Evolutionary conservation across 768 basidiomycete species (phyloP), one percentile per base, ranked within the genome.

Genomic region (Leucosporidium yakuticum): DNA sequence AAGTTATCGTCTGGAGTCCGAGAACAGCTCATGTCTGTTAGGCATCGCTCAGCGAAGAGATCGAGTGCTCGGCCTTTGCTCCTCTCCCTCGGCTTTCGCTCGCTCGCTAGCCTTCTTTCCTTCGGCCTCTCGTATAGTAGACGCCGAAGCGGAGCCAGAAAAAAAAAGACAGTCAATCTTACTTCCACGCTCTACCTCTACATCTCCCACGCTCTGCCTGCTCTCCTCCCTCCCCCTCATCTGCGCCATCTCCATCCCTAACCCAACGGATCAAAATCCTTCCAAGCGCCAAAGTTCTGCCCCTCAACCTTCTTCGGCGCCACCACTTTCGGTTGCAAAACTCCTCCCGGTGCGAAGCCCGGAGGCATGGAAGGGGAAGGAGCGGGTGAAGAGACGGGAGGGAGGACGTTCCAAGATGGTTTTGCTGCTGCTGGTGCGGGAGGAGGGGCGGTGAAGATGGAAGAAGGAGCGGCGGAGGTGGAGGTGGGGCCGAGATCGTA

Each of bases 221-320:
- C 49, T 6, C 49, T 4, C 49, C 21, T 21, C 15, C 25, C 25
- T 27, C 50, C 4, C 6, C 12, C 55, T 56, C 55, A 71, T n/a
- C n/a, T n/a, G n/a, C n/a, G n/a, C n/a, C n/a, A n/a, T n/a, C n/a
- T n/a, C n/a, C n/a, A n/a, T n/a, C n/a, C n/a, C n/a, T n/a, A n/a
- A 56, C 68, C 67, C 25, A 73, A 51, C 31, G 71, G 71, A 55
- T 73, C 71, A 29, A 73, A 44, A 36, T 73, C 71, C 23, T 60
- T 60, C 71, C 71, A 73, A 3, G 31, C 49, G 44, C 71, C 71
- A 44, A 67, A 59, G 4, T 48, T 31, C 49, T 20, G 19, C 34
- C 6, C 8, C 32, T 19, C 53, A 2, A 39, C 54, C 36, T 36
- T 55, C 25, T 27, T 34, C 50, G 47, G 59, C 59, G 31, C 60